Conservation (phyloP, 306 rosid genomes). For the barrel medic (Medicago truncatula) region DNA sequence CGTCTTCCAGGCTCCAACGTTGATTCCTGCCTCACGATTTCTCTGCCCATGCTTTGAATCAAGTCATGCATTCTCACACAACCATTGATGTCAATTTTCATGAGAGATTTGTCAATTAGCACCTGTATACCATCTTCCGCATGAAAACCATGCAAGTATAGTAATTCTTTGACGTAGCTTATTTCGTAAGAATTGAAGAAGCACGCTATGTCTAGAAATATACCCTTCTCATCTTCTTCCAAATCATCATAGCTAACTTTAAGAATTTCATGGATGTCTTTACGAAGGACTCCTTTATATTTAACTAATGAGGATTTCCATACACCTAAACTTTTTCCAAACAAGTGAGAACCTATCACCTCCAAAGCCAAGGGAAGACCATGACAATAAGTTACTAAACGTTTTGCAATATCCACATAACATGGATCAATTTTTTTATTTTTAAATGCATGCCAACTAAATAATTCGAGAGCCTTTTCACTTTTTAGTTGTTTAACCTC, state of each 20-base stretch:
- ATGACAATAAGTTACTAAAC: background rate
- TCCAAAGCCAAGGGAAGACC: constrained; percentile 31
- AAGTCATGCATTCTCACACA: constrained; percentile 28
- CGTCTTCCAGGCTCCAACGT: too few relatives aligned
- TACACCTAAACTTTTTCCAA: background rate
- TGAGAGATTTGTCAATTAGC: background rate
- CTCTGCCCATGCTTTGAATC: constrained; percentile 28
- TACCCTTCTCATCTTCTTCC: constrained; percentile 18
- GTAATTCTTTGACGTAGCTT: background rate
- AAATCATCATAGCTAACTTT: constrained; percentile 32
- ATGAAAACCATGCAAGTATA: background rate
- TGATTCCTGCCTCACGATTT: constrained; percentile 18
- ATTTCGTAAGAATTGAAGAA: constrained; percentile 26
- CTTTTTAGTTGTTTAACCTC: background rate
- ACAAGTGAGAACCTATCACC: constrained; percentile 17
- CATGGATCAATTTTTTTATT: background rate
- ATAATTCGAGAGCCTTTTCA: background rate
- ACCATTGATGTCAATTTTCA: background rate
- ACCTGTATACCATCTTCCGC: background rate
- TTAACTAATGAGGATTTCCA: background rate
- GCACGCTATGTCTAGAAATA: background rate
- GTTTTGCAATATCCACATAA: background rate
- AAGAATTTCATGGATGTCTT: background rate
- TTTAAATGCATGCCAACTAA: constrained; percentile 23
- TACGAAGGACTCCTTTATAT: background rate